Evolutionary conservation across 495 filamentous ascomycete genomes (phyloP), one percentile per base, ranked within the genome.

Genomic region (Stereocaulon alpinum): DNA sequence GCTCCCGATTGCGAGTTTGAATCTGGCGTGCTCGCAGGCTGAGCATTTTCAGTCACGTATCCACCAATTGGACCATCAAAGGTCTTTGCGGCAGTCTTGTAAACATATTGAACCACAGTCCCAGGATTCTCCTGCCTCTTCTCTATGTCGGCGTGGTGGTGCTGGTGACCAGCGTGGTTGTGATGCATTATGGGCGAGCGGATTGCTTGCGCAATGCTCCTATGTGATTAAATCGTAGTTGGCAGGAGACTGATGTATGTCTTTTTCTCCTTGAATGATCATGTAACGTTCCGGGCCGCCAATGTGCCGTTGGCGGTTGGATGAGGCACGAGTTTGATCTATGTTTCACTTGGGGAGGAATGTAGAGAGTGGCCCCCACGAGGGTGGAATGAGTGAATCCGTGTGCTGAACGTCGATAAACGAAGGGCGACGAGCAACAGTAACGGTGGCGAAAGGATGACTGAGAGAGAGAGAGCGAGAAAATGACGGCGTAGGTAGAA

Each of bases 31-130:
- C 30, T 30, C 32, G 52, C 62, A 51, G 49, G 56, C 34, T 66
- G 59, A 52, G 62, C 51, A 58, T 66, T 65, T 44, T 74, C 42
- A 9, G 83, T 85, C 47, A 74, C 69, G 60, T 78, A 83, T 43
- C 82, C 82, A 47, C 68, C 82, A 47, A 82, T 69, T 1, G 76
- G 72, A 15, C 82, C 82, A 37, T 73, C 69, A 52, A 84, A 86
- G 22, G 80, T 83, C 34, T 74, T 65, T 6, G 72, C 56, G 45
- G 79, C 72, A 11, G 84, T 86, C 54, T 78, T 68, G 66, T 82
- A 82, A 14, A 85, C 77, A 40, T 78, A 74, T 18, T 72, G 70
- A 4, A 73, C 70, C 54, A 78, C 64, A 2, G 77, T 80, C 32
- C 63, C 70, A 34, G 67, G 60, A 40, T 63, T 65, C 18, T 60